Evolutionary conservation across 2,329 filamentous ascomycete species (phyloP).

Genomic region (Phaeophleospora eucalypticola): DNA sequence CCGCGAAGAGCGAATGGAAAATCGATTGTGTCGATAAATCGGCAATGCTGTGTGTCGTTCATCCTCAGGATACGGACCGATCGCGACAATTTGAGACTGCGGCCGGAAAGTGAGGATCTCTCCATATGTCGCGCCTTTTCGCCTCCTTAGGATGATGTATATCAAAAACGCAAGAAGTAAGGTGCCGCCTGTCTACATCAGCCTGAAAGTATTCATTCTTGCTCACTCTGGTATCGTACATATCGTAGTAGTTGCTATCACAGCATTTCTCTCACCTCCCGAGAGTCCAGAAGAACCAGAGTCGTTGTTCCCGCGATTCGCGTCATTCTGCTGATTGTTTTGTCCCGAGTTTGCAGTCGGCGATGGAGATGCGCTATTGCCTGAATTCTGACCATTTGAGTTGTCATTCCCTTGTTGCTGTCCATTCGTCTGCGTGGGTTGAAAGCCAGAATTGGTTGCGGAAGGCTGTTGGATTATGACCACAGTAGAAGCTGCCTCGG

Average conservation of each 20-base stretch:
- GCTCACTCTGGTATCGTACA: conserved; percentile 13
- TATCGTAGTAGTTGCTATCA: conserved; percentile 23
- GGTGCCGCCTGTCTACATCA: conserved; percentile 17
- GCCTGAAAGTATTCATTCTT: background rate
- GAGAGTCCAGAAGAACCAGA: conserved; percentile 7
- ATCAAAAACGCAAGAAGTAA: conserved; percentile 21
- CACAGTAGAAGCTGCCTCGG: too few species aligned
- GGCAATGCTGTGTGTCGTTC: conserved; percentile 19
- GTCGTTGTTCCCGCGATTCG: background rate
- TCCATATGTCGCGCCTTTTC: conserved; percentile 22
- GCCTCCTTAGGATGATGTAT: conserved; percentile 21
- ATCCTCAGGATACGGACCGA: conserved; percentile 7
- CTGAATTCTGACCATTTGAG: conserved; percentile 1
- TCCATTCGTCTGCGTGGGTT: background rate
- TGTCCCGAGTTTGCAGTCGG: background rate
- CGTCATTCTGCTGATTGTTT: background rate
- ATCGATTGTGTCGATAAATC: conserved; percentile 24
- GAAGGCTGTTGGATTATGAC: too few species aligned
- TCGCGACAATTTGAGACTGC: conserved; percentile 16
- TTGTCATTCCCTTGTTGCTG: background rate
- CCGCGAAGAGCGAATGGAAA: conserved; percentile 23
- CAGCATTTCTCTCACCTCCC: conserved; percentile 13
- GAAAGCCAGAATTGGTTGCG: background rate
- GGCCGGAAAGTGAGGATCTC: conserved; percentile 24
- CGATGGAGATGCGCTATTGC: background rate